Base-by-base conservation (phyloP, 1,284 basidiomycete species). In the Fomitopsis schrenkii region DNA sequence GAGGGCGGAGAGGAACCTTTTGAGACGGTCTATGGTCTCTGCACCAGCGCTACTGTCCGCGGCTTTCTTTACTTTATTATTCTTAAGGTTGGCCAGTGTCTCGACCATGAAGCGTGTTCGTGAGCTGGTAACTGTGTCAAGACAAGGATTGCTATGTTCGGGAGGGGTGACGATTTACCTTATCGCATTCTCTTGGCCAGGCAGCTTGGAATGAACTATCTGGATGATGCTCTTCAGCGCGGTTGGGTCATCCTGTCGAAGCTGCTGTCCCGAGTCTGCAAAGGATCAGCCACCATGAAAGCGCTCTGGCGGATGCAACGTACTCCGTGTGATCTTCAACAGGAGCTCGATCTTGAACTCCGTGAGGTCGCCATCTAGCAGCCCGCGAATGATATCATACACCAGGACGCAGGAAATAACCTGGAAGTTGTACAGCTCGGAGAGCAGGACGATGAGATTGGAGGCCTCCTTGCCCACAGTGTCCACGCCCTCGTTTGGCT, bases 381-480 rank as follows among this genome's bases (percentile, higher is more conserved):
- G 83, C 8, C 83, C 81, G 3, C 92, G 87, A 65, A 99, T 89
- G 55, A 98, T 74, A 71, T 98, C 97, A 75, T 96, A 98, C 48
- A 98, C 78, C 19, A 99, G 81, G 4, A 91, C 80, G 62, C 89
- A 93, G 1, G 94, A 94, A 52, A 98, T 84, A 28, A 98, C 93
- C 74, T 94, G 92, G 70, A 98, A 93, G 73, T 98, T 98, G 80
- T 98, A 98, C 41, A 99, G 78, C 72, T 98, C 94, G 2, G 94
- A 92, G 26, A 98, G 79, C 9, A 99, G 82, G 0, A 94, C 86
- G 38, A 96, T 82, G 35, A 99, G 77, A 73, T 99, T 99, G 17
- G 91, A 87, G 63, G 89, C 90, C 73, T 97, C 93, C 75, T 98
- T 98, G 36, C 91, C 90, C 9, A 77, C 68, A 8, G 74, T 73